Percentiles rank a stretch among this genome's conserved stretches.
Evolutionary conservation across 805 yeast genomes (phyloP).

Genomic region (Spathaspora arborariae): DNA sequence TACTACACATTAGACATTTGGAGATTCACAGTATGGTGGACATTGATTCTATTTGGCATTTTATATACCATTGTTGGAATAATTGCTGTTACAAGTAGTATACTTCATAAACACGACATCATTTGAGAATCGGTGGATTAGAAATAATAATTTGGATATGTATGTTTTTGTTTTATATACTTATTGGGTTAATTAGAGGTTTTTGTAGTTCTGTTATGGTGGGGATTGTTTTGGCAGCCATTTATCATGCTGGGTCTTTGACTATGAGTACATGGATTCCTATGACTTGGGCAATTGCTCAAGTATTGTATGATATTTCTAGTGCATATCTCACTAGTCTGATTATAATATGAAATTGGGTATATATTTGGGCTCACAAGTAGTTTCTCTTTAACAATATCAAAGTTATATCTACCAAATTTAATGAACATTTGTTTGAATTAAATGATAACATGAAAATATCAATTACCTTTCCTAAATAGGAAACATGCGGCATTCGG

Average conservation of each 20-base stretch:
- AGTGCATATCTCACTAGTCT: constrained; percentile 57
- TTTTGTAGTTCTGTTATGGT: constrained; percentile 69
- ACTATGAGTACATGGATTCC: constrained; percentile 97
- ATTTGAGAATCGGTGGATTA: constrained; percentile 2
- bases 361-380: too few relatives aligned
- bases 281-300: constrained; percentile 69
- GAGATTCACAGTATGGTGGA: constrained; percentile 81
- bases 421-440: too few relatives aligned
- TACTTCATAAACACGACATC: constrained; percentile 18
- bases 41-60: constrained; percentile 59
- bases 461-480: background rate
- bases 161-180: constrained; percentile 20
- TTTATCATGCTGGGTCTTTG: constrained; percentile 76
- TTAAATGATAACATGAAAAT: too few relatives aligned
- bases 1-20: constrained; percentile 74
- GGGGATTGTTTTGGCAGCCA: constrained; percentile 70
- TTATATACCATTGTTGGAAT: constrained; percentile 64
- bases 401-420: too few relatives aligned
- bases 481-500: background rate
- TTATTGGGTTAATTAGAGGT: constrained; percentile 63
- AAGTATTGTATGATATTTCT: constrained; percentile 61
- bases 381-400: too few relatives aligned
- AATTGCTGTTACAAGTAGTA: constrained; percentile 42
- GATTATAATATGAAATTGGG: constrained; percentile 14
- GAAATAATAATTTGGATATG: background rate